Base-by-base conservation (phyloP, 257 asterid genomes). In the Lantana camara region DNA sequence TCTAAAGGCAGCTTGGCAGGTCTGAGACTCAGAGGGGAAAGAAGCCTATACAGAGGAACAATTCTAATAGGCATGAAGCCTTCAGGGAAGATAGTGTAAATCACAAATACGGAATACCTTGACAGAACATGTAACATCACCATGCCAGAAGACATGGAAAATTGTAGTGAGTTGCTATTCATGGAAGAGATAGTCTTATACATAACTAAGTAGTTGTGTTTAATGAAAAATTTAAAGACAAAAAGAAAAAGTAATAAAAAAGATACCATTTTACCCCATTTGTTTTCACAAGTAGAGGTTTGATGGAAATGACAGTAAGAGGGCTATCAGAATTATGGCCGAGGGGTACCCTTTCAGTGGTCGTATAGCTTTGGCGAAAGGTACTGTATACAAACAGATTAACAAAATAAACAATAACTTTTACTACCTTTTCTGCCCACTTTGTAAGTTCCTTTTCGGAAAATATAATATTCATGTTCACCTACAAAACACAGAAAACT, bases 341-440 rank as follows among this genome's bases (percentile, higher is more conserved):
- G 12, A 5, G 8, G 7, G 62, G 3, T 7, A 13, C 23, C 59
- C 44, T 37, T 37, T 60, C 14, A 12, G 60, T 64, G 59, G 56
- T 34, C 35, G 13, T 38, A 22, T 27, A 23, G 35, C 47, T 29
- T 19, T 32, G n/a, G 17, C 40, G 35, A 21, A 50, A 35, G 67
- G 3, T 34, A 60, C 27, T 34, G 22, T 21, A 29, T 40, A 57
- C 13, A 73, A 6, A 66, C 51, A 27, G 37, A 66, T 42, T 5
- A 52, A 63, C 72, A 70, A 46, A 35, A 17, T 0, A 30, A 59
- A 42, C n/a, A 17, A 55, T 49, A 44, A 29, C 19, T 19, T 10
- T 14, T 10, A 20, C 23, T 79, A 89, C 98, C 99, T 93, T 79
- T 93, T 70, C 97, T 88, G 41, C 97, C 99, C 49, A 83, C 95